Conservation (phyloP, 768 basidiomycete species). For the Mycena vulgaris region DNA sequence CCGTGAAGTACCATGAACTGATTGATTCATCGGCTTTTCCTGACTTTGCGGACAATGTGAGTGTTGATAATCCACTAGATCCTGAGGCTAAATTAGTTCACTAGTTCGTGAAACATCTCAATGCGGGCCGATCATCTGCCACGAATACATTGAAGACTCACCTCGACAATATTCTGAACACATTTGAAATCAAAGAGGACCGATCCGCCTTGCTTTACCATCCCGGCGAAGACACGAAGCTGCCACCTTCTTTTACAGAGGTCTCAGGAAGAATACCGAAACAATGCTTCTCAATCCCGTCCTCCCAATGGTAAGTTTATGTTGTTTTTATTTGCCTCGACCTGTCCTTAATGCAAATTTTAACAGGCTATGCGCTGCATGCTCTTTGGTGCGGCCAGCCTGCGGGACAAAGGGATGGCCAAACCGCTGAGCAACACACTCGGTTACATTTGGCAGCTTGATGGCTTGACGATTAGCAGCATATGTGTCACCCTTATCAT, state of each 20-base stretch:
- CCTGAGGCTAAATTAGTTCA: not conserved
- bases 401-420: not conserved
- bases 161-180: not conserved
- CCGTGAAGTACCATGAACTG: not conserved
- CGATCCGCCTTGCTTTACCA: not conserved
- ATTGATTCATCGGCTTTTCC: not conserved
- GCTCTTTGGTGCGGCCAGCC: not conserved
- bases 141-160: not conserved
- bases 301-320: not conserved
- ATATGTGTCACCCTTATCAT: not conserved
- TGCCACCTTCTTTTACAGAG: not conserved
- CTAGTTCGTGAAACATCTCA: not conserved
- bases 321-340: not conserved
- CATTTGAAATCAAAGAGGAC: not conserved
- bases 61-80: not conserved
- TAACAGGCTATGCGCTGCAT: not conserved
- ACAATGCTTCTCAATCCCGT: not conserved
- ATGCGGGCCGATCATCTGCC: not conserved
- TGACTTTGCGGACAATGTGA: not conserved
- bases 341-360: too few relatives aligned
- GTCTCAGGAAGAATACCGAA: not conserved
- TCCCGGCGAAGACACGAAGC: not conserved
- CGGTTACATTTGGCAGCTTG: not conserved
- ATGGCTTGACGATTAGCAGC: not conserved
- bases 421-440: not conserved